phyloP scores from a whole-genome alignment of 768 basidiomycete species.

The Suillus decipiens region DNA sequence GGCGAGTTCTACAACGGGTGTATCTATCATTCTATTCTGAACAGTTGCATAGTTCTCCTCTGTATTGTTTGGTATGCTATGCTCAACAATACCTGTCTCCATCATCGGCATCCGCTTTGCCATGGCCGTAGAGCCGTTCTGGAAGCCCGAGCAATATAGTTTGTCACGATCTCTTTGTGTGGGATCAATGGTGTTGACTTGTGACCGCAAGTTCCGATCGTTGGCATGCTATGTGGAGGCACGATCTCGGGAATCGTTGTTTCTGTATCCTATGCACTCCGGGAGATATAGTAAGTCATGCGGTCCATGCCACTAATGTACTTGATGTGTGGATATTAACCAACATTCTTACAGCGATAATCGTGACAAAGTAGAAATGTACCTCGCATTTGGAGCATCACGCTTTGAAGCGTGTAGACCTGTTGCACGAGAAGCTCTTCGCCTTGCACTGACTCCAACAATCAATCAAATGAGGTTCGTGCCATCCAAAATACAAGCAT shows the following conservation, averaged over 20 bases:
- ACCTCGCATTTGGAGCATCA: slow-evolving; percentile 84
- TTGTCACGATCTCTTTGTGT: slow-evolving; percentile 20
- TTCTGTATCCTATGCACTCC: slow-evolving; percentile 67
- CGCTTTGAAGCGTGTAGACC: slow-evolving; percentile 83
- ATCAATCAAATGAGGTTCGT: slow-evolving; percentile 84
- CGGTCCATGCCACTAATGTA: neutral
- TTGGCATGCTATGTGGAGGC: slow-evolving; percentile 85
- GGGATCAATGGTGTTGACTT: neutral
- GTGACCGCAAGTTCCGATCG: slow-evolving; percentile 62
- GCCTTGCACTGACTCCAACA: slow-evolving; percentile 75
- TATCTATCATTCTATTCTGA: slow-evolving; percentile 14
- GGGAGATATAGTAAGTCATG: slow-evolving; percentile 69
- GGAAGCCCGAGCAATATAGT: slow-evolving; percentile 85
- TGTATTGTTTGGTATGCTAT: slow-evolving; percentile 67
- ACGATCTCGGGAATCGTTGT: slow-evolving; percentile 79
- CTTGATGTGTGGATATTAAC: neutral
- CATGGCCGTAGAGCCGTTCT: slow-evolving; percentile 77
- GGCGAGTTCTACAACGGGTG: slow-evolving; percentile 41
- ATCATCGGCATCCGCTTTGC: slow-evolving; percentile 75
- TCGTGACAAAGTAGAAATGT: slow-evolving; percentile 81
- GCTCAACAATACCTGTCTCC: slow-evolving; percentile 79
- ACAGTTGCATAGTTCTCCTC: slow-evolving; percentile 51
- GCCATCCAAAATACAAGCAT: neutral
- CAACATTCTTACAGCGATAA: slow-evolving; percentile 58
- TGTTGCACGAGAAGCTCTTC: slow-evolving; percentile 75